Percentiles rank a stretch among this genome's conserved stretches.
Evolutionary conservation across 2,329 filamentous ascomycete genomes (phyloP).

Genomic region (Capronia epimyces): DNA sequence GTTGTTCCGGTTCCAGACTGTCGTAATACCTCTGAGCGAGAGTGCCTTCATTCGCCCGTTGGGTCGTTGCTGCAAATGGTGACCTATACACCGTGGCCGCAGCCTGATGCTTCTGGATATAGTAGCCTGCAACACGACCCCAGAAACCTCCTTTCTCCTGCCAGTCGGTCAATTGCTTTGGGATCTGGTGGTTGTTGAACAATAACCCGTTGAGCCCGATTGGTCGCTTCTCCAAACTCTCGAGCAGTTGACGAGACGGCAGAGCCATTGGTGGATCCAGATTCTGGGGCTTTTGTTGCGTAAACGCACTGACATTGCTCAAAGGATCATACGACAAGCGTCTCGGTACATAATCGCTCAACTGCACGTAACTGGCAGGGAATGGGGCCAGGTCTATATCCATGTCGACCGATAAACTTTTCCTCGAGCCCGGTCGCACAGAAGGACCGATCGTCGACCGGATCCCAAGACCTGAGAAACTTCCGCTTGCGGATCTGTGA

Average conservation of each 20-base stretch:
- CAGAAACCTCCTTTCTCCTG: conserved; percentile 26
- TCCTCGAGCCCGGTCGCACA: conserved; percentile 14
- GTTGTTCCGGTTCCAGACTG: conserved; percentile 14
- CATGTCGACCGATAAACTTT: conserved; percentile 24
- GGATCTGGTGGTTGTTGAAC: conserved; percentile 23
- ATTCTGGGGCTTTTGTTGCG: conserved; percentile 8
- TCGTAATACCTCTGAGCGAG: conserved; percentile 21
- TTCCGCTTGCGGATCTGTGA: conserved; percentile 22
- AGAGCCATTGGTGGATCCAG: conserved; percentile 21
- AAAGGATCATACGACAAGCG: conserved; percentile 24
- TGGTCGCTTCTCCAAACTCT: conserved; percentile 22
- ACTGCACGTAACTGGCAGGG: conserved; percentile 14
- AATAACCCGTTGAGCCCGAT: conserved; percentile 20
- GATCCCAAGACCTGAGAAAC: conserved; percentile 20
- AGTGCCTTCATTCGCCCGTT: conserved; percentile 3
- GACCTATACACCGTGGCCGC: conserved; percentile 25
- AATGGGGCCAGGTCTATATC: conserved; percentile 23
- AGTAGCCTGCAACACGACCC: conserved; percentile 26
- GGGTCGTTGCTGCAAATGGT: conserved; percentile 19
- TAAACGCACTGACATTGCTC: conserved; percentile 4
- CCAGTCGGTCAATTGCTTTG: conserved; percentile 24
- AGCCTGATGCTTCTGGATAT: conserved; percentile 24
- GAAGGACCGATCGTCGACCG: conserved; percentile 8
- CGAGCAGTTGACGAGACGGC: conserved; percentile 17
- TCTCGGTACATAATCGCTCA: conserved; percentile 18